Evolutionary conservation across 2,329 filamentous ascomycete genomes (phyloP), one percentile per base, ranked within the genome.

Genomic region (Leptographium radiaticola): DNA sequence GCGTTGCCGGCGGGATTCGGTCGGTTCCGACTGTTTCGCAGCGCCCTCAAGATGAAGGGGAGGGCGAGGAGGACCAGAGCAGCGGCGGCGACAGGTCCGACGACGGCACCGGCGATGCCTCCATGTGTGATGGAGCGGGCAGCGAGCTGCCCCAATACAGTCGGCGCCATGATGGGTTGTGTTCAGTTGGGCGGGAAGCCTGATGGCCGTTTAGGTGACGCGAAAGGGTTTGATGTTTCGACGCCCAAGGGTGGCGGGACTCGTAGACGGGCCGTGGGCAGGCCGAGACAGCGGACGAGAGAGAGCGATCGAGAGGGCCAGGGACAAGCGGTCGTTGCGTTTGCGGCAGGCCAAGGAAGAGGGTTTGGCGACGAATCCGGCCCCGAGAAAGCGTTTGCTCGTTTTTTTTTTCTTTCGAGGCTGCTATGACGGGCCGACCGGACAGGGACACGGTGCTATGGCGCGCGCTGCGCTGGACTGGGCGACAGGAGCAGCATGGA

Each of bases 21-120:
- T 39, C 57, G 56, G 30, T 48, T 52, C 33, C 55, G 57, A 15
- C 45, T 47, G 33, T 61, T 58, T 13, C 65, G 63, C 48, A 62
- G 53, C 25, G 59, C 60, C 31, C 66, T 65, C 47, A 67, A 54
- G 54, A 67, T 58, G 48, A 68, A 65, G 15, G 66, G 67, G 13
- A 66, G 57, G 42, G 61, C 46, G 53, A 66, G 65, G 30, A 68
- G 55, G 25, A 66, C 57, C 39, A 68, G 58, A 52, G 67, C 49
- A 18, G 61, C 59, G 52, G 62, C 67, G 34, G 62, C 56, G 18
- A 65, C 60, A 34, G 60, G 61, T n/a, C 66, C 67, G 53, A 69
- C 59, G 54, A 64, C 62, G 54, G 62, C 62, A 48, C 66, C 67
- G 42, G 66, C 67, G 49, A 68, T 65, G 56, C 59, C 62, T 51